Conservation (phyloP, 2,329 filamentous ascomycete species). For the Ophiosphaerella narmari region DNA sequence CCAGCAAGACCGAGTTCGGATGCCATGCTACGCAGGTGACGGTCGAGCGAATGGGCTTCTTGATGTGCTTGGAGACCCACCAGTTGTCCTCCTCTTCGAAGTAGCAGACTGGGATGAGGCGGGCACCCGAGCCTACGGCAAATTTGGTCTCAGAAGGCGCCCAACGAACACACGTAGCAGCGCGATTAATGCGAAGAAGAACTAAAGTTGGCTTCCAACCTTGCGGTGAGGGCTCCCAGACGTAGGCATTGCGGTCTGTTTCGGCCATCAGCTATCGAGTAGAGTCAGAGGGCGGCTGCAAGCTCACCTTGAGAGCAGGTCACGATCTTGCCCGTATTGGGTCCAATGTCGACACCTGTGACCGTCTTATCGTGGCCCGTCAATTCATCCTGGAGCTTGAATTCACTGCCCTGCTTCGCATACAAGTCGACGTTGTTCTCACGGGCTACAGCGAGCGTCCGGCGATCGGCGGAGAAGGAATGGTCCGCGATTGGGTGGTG, state of each 20-base stretch:
- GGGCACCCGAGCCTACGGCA: slow-evolving; percentile 92
- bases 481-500: slow-evolving; percentile 96
- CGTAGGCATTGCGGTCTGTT: slow-evolving; percentile 91
- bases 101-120: slow-evolving; percentile 95
- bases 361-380: slow-evolving; percentile 97
- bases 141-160: slow-evolving; percentile 97
- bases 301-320: slow-evolving; percentile 88
- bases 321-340: slow-evolving; percentile 87
- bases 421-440: slow-evolving; percentile 93
- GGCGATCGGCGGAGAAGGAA: slow-evolving; percentile 92
- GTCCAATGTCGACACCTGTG: slow-evolving; percentile 94
- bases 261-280: slow-evolving; percentile 19
- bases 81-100: slow-evolving; percentile 99
- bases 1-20: slow-evolving; percentile 93
- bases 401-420: slow-evolving; percentile 70
- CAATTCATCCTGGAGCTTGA: slow-evolving; percentile 86
- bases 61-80: slow-evolving; percentile 99
- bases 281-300: not conserved
- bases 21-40: slow-evolving; percentile 96
- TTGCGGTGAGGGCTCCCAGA: slow-evolving; percentile 91
- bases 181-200: slow-evolving; percentile 93
- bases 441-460: slow-evolving; percentile 86
- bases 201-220: slow-evolving; percentile 98
- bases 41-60: slow-evolving; percentile 97
- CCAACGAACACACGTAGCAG: slow-evolving; percentile 96